Evolutionary conservation across 2,329 filamentous ascomycete genomes (phyloP).

Genomic region (Fusarium neocosmosporiellum): DNA sequence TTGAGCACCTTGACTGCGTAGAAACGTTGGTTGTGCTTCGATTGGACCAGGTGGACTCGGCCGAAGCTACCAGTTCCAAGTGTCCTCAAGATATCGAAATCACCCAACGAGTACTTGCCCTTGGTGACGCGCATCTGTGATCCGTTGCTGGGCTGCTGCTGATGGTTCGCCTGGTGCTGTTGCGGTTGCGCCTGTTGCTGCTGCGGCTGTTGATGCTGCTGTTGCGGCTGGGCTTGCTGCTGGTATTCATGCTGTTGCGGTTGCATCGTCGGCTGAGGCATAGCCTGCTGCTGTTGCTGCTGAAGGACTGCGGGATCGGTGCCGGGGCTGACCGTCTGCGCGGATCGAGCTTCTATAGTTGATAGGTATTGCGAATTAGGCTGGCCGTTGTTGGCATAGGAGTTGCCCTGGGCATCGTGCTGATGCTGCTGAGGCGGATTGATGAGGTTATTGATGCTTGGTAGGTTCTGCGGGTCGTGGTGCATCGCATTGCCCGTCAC

Average conservation of each 20-base stretch:
- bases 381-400: constrained; percentile 40
- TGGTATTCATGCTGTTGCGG: constrained; percentile 44
- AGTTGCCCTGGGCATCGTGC: constrained; percentile 56
- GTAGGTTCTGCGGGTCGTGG: constrained; percentile 73
- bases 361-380: constrained; percentile 43
- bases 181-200: constrained; percentile 42
- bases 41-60: constrained; percentile 95
- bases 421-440: constrained; percentile 58
- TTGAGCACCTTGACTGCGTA: constrained; percentile 99
- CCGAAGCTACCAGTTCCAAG: constrained; percentile 97
- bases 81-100: constrained; percentile 91
- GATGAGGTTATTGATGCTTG: constrained; percentile 87
- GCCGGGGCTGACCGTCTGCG: constrained; percentile 52
- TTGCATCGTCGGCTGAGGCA: constrained; percentile 45
- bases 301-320: constrained; percentile 49
- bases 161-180: constrained; percentile 46
- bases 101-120: constrained; percentile 93
- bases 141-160: constrained; percentile 48
- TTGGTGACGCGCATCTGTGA: constrained; percentile 78
- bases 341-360: constrained; percentile 42
- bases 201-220: constrained; percentile 33
- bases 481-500: constrained; percentile 43
- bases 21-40: constrained; percentile 96
- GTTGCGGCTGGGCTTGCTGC: constrained; percentile 45
- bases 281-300: constrained; percentile 52